phyloP scores from a whole-genome alignment of 164 flowering plant genomes.

The Santalum album region DNA sequence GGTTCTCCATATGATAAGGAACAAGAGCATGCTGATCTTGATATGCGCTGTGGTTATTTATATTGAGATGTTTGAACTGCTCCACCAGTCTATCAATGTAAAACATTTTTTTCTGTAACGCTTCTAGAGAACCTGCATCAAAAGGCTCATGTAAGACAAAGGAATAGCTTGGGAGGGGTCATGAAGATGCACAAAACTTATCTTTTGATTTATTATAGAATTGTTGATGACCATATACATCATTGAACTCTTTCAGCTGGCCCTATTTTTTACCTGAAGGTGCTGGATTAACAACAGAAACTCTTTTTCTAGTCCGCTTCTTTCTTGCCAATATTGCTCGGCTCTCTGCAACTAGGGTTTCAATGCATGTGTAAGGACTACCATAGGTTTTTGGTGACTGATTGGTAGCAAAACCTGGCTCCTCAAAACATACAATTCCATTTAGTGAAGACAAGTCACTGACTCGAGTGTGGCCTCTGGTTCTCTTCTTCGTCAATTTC shows the following conservation, averaged over 20 bases:
- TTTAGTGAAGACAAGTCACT: constrained; percentile 23
- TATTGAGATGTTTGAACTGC: constrained; percentile 26
- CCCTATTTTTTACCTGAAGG: constrained; percentile 6
- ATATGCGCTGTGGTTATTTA: constrained; percentile 17
- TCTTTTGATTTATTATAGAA: constrained; percentile 13
- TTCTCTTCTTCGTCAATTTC: constrained; percentile 29
- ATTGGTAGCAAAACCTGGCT: constrained; percentile 11
- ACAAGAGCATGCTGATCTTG: constrained; percentile 23
- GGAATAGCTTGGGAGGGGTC: neutral
- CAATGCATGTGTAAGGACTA: constrained; percentile 21
- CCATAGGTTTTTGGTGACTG: constrained; percentile 3
- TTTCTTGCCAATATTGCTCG: constrained; percentile 23
- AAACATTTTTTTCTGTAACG: constrained; percentile 8
- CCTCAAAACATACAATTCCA: constrained; percentile 12
- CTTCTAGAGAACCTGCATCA: constrained; percentile 30
- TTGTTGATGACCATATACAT: constrained; percentile 8
- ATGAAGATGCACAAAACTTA: constrained; percentile 3
- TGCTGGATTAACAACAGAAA: constrained; percentile 10
- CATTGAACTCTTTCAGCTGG: constrained; percentile 8
- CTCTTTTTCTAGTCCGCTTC: constrained; percentile 31
- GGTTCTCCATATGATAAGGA: constrained; percentile 12
- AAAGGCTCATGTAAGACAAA: neutral
- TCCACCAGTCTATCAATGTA: constrained; percentile 34
- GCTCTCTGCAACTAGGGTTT: constrained; percentile 23
- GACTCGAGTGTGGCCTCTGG: constrained; percentile 24